Evolutionary conservation across 306 rosid genomes (phyloP).

Genomic region (Cucurbita maxima): DNA sequence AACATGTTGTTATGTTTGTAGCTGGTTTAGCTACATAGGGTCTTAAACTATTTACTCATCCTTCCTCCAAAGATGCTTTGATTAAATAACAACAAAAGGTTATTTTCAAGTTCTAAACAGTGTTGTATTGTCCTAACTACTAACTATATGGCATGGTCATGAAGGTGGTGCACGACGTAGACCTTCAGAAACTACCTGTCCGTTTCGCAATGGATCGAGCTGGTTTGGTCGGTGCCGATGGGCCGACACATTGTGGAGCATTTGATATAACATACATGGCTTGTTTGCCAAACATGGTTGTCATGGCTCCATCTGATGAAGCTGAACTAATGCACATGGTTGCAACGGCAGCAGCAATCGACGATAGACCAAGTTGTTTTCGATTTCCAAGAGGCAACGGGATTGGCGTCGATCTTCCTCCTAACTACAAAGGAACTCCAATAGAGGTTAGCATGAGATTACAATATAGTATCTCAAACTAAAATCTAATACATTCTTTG

Average conservation of each 20-base stretch:
- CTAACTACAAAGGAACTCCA: conserved; percentile 51
- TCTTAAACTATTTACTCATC: conserved; percentile 77
- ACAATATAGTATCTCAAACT: background rate
- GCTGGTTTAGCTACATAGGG: conserved; percentile 95
- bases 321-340: conserved; percentile 94
- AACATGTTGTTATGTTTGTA: conserved; percentile 85
- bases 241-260: conserved; percentile 95
- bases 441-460: conserved; percentile 44
- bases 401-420: conserved; percentile 50
- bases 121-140: background rate
- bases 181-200: conserved; percentile 81
- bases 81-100: conserved; percentile 35
- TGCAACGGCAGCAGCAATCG: conserved; percentile 73
- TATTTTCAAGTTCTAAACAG: background rate
- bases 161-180: conserved; percentile 87
- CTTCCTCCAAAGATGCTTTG: conserved; percentile 85
- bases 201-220: conserved; percentile 88
- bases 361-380: conserved; percentile 92
- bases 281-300: conserved; percentile 93
- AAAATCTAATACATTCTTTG: background rate
- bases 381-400: conserved; percentile 94
- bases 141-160: background rate
- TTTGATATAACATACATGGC: conserved; percentile 90
- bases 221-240: conserved; percentile 92
- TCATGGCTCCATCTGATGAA: conserved; percentile 95